phyloP scores from a whole-genome alignment of 169 alveolate genomes.

The Eimeria mitis region DNA sequence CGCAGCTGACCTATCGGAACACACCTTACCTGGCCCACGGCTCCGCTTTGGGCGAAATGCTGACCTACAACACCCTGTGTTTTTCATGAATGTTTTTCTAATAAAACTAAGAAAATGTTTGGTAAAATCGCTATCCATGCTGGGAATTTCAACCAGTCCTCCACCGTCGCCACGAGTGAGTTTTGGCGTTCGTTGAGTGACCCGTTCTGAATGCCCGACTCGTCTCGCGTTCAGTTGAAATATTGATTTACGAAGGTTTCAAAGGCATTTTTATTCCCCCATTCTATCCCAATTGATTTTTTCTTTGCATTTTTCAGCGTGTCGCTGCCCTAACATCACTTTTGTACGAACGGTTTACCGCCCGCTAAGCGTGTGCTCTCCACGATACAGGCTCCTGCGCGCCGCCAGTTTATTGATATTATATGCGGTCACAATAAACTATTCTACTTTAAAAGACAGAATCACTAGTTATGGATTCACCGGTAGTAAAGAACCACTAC shows the following conservation, averaged over 20 bases:
- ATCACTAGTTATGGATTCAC: neutral
- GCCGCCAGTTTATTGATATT: neutral
- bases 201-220: neutral
- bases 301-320: neutral
- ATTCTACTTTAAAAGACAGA: neutral
- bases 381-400: neutral
- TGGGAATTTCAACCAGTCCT: neutral
- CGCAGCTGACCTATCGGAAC: constrained; percentile 47
- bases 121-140: neutral
- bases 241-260: neutral
- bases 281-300: neutral
- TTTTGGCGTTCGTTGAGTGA: neutral
- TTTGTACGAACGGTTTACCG: neutral
- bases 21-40: constrained; percentile 35
- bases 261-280: neutral
- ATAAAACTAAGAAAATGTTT: neutral
- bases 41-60: neutral
- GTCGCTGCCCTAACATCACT: neutral
- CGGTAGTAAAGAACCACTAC: neutral
- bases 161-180: neutral
- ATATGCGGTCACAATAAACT: neutral
- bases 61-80: neutral
- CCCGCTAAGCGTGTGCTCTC: neutral
- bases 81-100: neutral
- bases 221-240: neutral